These are phyloP conservation scores for Termitomyces eurrhizus DNA, from an alignment of 768 basidiomycete species.

Conservation along the genomic window DNA sequence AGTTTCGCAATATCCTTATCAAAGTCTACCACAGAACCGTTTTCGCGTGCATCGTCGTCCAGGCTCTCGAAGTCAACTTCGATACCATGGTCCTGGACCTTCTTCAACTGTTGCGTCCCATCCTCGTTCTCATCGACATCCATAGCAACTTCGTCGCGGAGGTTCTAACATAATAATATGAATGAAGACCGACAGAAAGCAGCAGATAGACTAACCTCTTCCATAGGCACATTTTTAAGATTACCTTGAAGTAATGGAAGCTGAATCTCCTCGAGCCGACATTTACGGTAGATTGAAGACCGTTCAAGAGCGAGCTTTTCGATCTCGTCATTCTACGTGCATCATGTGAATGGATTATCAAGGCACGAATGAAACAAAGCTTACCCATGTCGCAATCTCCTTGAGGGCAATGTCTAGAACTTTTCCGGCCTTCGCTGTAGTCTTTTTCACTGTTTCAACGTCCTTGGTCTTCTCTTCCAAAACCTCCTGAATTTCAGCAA, in stretches of 20 bases:
- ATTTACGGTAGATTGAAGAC: conserved; percentile 84
- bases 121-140: conserved; percentile 89
- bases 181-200: conserved; percentile 1
- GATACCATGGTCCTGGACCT: conserved; percentile 80
- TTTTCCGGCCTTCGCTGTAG: conserved; percentile 64
- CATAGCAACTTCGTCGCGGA: conserved; percentile 86
- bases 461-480: conserved; percentile 71
- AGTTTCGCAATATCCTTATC: conserved; percentile 72
- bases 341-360: conserved; percentile 1
- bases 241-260: conserved; percentile 75
- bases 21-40: conserved; percentile 63
- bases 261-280: conserved; percentile 88
- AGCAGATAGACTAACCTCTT: conserved; percentile 61
- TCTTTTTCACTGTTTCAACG: conserved; percentile 75
- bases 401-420: conserved; percentile 84
- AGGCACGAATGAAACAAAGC: conserved; percentile 12
- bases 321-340: conserved; percentile 65
- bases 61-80: conserved; percentile 81
- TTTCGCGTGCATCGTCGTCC: conserved; percentile 72
- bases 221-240: conserved; percentile 87
- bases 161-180: conserved; percentile 44
- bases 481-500: conserved; percentile 54
- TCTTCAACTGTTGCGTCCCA: conserved; percentile 67
- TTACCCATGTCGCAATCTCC: conserved; percentile 79
- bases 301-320: conserved; percentile 84